Base-by-base conservation (phyloP, 2,329 filamentous ascomycete genomes). In the Lasiodiplodia gonubiensis region DNA sequence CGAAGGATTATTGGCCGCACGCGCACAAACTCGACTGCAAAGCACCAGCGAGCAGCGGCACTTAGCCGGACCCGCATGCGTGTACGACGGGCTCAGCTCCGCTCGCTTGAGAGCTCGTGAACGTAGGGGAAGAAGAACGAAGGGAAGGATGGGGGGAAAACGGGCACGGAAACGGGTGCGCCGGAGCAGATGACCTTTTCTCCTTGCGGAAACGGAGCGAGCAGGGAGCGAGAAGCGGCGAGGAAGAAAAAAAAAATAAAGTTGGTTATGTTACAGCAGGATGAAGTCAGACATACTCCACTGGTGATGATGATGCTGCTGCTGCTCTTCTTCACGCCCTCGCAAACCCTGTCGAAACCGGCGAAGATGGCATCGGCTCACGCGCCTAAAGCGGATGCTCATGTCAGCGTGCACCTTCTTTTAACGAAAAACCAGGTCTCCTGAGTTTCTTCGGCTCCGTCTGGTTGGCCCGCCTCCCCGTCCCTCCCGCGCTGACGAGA, bases 341-440 rank as follows among this genome's bases (percentile, higher is more conserved):
- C 54, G 33, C 33, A 30, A 11, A 8, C 42, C 54, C 33, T 16
- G 54, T 57, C 37, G 35, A 21, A 23, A 39, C n/a, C 18, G 55
- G 18, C 14, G 23, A 39, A 61, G n/a, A 57, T 4, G 42, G 30
- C 59, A 51, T 63, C 59, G 59, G 59, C 46, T 25, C 42, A 63
- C 27, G 46, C 59, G 46, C 59, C 59, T 21, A 37, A 63, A 35
- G 46, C 59, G 59, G 59, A 35, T 63, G 59, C 42, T 63, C 59
- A 63, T 63, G 59, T 49, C 59, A 63, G 59, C 59, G 48, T 46
- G 30, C 42, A 46, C 42, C 42, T 46, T 18, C 57, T 51, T 37
- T 60, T 14, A 25, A 35, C 46, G 51, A 46, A 16, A 12, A 49
- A 27, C 46, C 42, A 46, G 42, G 42, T 46, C 42, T 46, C 42